Base-by-base conservation (phyloP, 2,329 filamentous ascomycete genomes). In the Ceratocystis smalleyi region DNA sequence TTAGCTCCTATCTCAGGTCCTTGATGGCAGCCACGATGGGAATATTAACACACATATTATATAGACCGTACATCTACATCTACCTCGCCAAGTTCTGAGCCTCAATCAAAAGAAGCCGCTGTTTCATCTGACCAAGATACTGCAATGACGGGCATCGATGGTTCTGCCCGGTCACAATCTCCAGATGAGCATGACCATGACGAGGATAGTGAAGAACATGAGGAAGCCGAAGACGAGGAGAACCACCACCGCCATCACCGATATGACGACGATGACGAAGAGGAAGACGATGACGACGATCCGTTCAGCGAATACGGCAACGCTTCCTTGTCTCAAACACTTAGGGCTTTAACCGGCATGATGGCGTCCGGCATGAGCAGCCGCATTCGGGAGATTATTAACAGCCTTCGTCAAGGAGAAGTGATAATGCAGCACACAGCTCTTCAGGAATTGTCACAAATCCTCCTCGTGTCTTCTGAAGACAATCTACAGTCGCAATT, bases 401-500 rank as follows among this genome's bases (percentile, higher is more conserved):
- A 76, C 74, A 89, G 86, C 69, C 77, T 99, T 65, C 86, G 87
- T 68, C 85, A 88, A 70, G 92, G 91, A 72, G 89, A 92, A 59
- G 90, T 96, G 68, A 91, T 91, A 0, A 77, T 94, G 47, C 95
- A 99, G 76, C 79, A 96, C 69, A 91, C 96, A 71, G 94, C 92
- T 32, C 77, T 99, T 35, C 89, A 95, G 74, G 92, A 97, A 69
- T 79, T 99, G 5, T 96, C 92, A 0, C 91, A 99, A 74, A 86
- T 97, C 63, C 78, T 99, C 4, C 79, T 99, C 35, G 89, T 99
- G 45, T 96, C 92, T 10, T 97, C 94, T 69, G 94, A 99, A 75
- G 94, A 99, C 72, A 96, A 95, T 69, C 81, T 99, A 10, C 89
- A 92, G 1, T 94, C 94, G 3, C 90, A 96, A 71, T 97, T 99